Evolutionary conservation across 1,139 yeast genomes (phyloP).

Genomic region (Saccharomyces hybrid): DNA sequence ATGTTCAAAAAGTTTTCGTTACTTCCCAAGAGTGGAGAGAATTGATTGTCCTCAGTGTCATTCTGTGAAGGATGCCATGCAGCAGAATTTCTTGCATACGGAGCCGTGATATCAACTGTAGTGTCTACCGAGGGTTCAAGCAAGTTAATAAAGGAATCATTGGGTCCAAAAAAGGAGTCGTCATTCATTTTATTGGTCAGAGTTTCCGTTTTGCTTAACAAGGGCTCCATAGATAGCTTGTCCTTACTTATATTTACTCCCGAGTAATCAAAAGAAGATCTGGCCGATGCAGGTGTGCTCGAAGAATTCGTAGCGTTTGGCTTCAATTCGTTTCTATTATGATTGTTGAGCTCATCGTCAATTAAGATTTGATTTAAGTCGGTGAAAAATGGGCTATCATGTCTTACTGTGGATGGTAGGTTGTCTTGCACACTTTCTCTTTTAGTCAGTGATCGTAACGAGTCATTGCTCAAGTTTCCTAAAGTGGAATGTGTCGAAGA

Average conservation of each 20-base stretch:
- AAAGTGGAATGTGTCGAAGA: neutral
- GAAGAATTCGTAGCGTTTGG: conserved; percentile 7
- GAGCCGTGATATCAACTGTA: conserved; percentile 27
- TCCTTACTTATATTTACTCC: conserved; percentile 7
- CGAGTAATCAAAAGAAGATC: conserved; percentile 21
- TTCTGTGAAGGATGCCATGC: conserved; percentile 27
- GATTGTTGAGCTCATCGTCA: conserved; percentile 8
- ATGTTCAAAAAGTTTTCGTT: neutral
- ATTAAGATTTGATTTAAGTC: conserved; percentile 23
- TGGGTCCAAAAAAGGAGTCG: conserved; percentile 18
- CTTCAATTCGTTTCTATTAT: conserved; percentile 1
- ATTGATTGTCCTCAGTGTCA: conserved; percentile 4
- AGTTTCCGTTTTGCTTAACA: conserved; percentile 16
- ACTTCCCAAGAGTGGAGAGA: conserved; percentile 12
- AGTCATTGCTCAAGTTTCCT: neutral
- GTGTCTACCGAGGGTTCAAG: conserved; percentile 17
- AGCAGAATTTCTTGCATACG: conserved; percentile 22
- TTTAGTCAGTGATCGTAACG: conserved; percentile 7
- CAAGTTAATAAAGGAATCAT: conserved; percentile 15
- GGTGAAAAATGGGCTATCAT: conserved; percentile 17
- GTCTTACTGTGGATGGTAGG: conserved; percentile 34
- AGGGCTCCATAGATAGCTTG: conserved; percentile 15
- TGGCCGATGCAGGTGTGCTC: conserved; percentile 14
- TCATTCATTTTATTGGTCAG: conserved; percentile 13
- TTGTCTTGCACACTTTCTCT: conserved; percentile 25